Evolutionary conservation across 352 stramenopile species (phyloP), one percentile per base, ranked within the genome.

Genomic region (Phytophthora megakarya): DNA sequence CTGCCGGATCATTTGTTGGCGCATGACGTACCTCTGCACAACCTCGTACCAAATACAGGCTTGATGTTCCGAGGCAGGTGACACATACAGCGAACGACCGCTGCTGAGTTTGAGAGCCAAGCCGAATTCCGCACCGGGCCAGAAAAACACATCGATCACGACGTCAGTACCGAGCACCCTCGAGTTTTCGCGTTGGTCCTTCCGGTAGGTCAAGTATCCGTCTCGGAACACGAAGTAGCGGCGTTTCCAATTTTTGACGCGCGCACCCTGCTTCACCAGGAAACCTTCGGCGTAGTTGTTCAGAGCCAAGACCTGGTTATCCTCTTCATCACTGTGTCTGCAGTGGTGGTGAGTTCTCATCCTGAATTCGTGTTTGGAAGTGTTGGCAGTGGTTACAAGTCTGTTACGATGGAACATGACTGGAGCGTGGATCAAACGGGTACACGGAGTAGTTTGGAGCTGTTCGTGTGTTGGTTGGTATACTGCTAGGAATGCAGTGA

Each of bases 181-280:
- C 46, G 80, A 68, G 40, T 54, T 69, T 32, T 86, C 76, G 52
- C 74, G 75, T 38, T 70, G 71, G 56, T 90, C 71, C 69, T 88
- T 89, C 52, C 80, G 78, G 67, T 88, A 90, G 23, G 67, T 76
- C 21, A 90, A 43, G 47, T 61, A 79, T 37, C 81, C 81, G 39
- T 89, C 70, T 39, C 84, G 80, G 65, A 93, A 89, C 23, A 90
- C 79, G 55, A 93, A 93, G 67, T 88, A 93, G 43, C 84, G 81
- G 30, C 76, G 81, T 37, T 88, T 85, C 84, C 84, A 93, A 43
- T 73, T 93, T 70, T 90, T 90, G 59, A 93, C 62, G 61, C 75
- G 80, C 16, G 77, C 76, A 18, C 84, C 80, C 23, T 86, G 78
- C 62, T 93, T 93, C 5, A 72, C 30, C 26, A 93, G 67, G 56